Percentiles rank a stretch among this genome's conserved stretches.
These are phyloP conservation scores for peach (Prunus persica) DNA, from an alignment of 306 rosid genomes.

Conservation along the genomic window Prunus_persica_NCBIv2 NC_034011.1:4617001-4617500, in stretches of 20 bases:
- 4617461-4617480: background rate
- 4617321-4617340: slow-evolving; percentile 87
- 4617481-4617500: background rate
- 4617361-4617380: background rate
- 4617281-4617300: slow-evolving; percentile 75
- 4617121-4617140: slow-evolving; percentile 71
- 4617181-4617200: slow-evolving; percentile 7
- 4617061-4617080: slow-evolving; percentile 42
- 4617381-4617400: background rate
- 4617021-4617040: background rate
- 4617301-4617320: slow-evolving; percentile 32
- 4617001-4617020: background rate
- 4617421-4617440: background rate
- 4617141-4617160: slow-evolving; percentile 85
- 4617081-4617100: slow-evolving; percentile 74
- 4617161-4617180: slow-evolving; percentile 61
- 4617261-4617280: slow-evolving; percentile 12
- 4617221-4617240: background rate
- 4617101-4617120: slow-evolving; percentile 80
- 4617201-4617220: background rate
- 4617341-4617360: slow-evolving; percentile 26
- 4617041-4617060: slow-evolving; percentile 20
- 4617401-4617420: background rate
- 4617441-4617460: background rate
- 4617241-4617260: background rate